phyloP scores from a whole-genome alignment of 305 asterid species.

The Fraxinus latifolia region DNA sequence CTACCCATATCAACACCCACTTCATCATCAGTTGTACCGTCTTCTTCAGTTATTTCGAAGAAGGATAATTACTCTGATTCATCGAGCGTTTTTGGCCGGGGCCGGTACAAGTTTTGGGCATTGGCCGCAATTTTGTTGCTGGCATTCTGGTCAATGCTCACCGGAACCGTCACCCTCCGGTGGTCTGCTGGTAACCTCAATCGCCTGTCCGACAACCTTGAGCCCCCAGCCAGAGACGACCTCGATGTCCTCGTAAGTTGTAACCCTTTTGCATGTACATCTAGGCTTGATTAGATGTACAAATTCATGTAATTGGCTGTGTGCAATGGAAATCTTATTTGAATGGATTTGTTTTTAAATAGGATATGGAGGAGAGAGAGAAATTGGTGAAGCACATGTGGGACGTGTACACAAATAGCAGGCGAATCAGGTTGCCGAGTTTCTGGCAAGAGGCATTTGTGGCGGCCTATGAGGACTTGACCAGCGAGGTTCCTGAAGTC shows the following conservation, averaged over 20 bases:
- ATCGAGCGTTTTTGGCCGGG: slow-evolving; percentile 48
- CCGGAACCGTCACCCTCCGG: slow-evolving; percentile 83
- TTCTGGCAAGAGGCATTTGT: slow-evolving; percentile 81
- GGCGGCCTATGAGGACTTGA: slow-evolving; percentile 68
- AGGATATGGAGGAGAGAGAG: slow-evolving; percentile 90
- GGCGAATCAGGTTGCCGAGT: slow-evolving; percentile 48
- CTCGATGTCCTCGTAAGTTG: slow-evolving; percentile 72
- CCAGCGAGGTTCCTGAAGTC: slow-evolving; percentile 52
- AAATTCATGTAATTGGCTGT: background rate
- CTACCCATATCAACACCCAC: slow-evolving; percentile 5
- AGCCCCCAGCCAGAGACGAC: slow-evolving; percentile 57
- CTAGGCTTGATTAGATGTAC: background rate
- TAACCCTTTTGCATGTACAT: background rate
- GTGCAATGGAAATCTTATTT: background rate
- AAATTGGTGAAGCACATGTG: slow-evolving; percentile 79
- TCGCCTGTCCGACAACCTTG: slow-evolving; percentile 39
- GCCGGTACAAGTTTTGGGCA: slow-evolving; percentile 78
- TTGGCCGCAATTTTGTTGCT: slow-evolving; percentile 60
- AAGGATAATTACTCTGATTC: slow-evolving; percentile 20
- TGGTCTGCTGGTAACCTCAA: slow-evolving; percentile 77
- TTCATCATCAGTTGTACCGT: background rate
- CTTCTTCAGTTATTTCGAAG: slow-evolving; percentile 1
- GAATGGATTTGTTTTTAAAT: slow-evolving; percentile 11
- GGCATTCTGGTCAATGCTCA: slow-evolving; percentile 86
- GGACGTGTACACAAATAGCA: slow-evolving; percentile 66